Evolutionary conservation across 257 asterid species (phyloP), one percentile per base, ranked within the genome.

Genomic region (Solanum gandarillasii): DNA sequence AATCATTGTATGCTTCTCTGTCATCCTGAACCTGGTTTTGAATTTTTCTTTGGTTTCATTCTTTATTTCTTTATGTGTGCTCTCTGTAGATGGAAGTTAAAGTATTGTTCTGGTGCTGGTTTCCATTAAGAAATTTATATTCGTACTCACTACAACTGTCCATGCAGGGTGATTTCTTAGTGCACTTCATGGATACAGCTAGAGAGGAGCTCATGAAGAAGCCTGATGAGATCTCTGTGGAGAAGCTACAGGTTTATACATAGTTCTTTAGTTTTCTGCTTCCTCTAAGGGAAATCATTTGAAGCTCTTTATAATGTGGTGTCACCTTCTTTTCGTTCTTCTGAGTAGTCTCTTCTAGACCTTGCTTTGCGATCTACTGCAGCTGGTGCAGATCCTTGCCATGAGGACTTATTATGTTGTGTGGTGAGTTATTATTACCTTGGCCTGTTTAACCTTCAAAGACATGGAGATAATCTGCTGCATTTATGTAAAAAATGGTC

Each of bases 101-200:
- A 79, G 21, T 86, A 41, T 55, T 82, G 67, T 8, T 43, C 20
- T 29, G 58, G 46, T 55, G 62, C 41, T 58, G 86, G 46, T 82
- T 23, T 83, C 81, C 83, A 36, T 78, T 76, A 83, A 86, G 87
- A 60, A 83, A 70, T 34, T 87, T 84, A 76, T 82, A n/a, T 81
- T 46, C 3, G 18, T 46, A 46, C 68, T 87, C 67, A 23, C 88
- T 39, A 7, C 83, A 67, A 89, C 85, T 87, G 91, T 74, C 87
- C 78, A 90, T 94, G 90, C 93, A 97, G 99, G 99, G 99, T 87
- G 99, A 96, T 93, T 97, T 96, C 91, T 87, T 97, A 92, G 99
- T 97, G 91, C 99, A 97, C 92, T 97, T 97, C 89, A 93, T 95
- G 99, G 99, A 97, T 91, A 95, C 96, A 88, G 98, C 99, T 91